Evolutionary conservation across 164 flowering plant genomes (phyloP), one percentile per base, ranked within the genome.

Genomic region (Annona cherimola): DNA sequence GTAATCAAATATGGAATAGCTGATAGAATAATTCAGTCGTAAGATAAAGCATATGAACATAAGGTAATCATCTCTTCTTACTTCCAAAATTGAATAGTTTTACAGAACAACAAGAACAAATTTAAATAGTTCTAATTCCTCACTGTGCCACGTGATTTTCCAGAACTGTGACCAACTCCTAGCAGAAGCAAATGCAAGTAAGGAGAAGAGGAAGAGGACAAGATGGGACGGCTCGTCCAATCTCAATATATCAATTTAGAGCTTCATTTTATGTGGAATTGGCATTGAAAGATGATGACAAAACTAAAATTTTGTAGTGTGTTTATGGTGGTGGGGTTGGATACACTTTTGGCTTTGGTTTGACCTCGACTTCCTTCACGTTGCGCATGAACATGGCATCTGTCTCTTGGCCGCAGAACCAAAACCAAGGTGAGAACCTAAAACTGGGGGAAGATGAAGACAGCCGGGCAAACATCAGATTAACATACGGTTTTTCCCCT

Each of bases 1-100:
- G 94, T 98, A 45, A 89, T 95, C 72, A 97, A 82, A 18, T 93
- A 95, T 72, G 97, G 99, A 11, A 26, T 95, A 75, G 99, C 87
- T 14, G 99, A 95, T 82, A 95, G 82, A 83, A 86, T 92, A 70
- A 77, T 88, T 54, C 77, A 80, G 43, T 71, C 90, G 3, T 72
- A 72, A 50, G 93, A 94, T 79, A 45, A 45, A 20, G 83, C 84
- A 42, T 89, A 67, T 62, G 90, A 90, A 82, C 86, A 86, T 77
- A 81, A 86, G 91, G 98, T 92, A 82, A 75, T n/a, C 67, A 20
- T 69, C 67, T 12, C 42, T 40, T 61, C 3, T 2, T 41, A 42
- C 43, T 5, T 11, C 42, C n/a, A n/a, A 9, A 42, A 61, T 42
- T 19, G 18, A n/a, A 9, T 61, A 66, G 44, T 41, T 63, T 64